Conservation (phyloP, 331 rosid genomes). For the Telfairia occidentalis region DNA sequence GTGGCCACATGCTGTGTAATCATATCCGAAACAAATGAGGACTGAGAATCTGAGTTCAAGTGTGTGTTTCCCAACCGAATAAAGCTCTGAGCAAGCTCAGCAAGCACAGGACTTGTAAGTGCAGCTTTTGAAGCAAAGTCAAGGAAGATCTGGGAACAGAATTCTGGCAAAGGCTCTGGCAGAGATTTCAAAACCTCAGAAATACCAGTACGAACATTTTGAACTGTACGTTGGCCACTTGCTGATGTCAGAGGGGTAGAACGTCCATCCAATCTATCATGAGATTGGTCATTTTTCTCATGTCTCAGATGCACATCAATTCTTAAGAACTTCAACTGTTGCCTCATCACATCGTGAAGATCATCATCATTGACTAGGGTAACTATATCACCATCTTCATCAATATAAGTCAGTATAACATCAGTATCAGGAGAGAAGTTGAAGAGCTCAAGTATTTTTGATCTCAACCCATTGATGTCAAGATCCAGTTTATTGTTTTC, state of each 20-base stretch:
- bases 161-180: slow-evolving; percentile 39
- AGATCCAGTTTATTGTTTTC: slow-evolving; percentile 44
- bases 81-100: slow-evolving; percentile 32
- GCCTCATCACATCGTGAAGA: slow-evolving; percentile 61
- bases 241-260: slow-evolving; percentile 38
- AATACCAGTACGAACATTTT: slow-evolving; percentile 1
- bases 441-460: slow-evolving; percentile 44
- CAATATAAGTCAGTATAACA: slow-evolving; percentile 47
- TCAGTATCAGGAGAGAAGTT: slow-evolving; percentile 37
- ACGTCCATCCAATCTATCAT: slow-evolving; percentile 41
- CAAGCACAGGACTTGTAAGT: slow-evolving; percentile 33
- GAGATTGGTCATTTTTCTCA: slow-evolving; percentile 23
- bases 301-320: slow-evolving; percentile 44
- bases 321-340: slow-evolving; percentile 54
- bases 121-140: slow-evolving; percentile 34
- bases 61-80: slow-evolving; percentile 24
- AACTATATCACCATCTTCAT: slow-evolving; percentile 89
- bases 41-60: slow-evolving; percentile 18
- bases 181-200: slow-evolving; percentile 33
- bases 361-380: slow-evolving; percentile 71
- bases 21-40: slow-evolving; percentile 24
- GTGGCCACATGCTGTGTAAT: slow-evolving; percentile 15
- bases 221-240: slow-evolving; percentile 1
- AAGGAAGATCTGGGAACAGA: slow-evolving; percentile 26
- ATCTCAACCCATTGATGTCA: slow-evolving; percentile 52